Conservation (phyloP, 2,329 filamentous ascomycete genomes). For the Didymella keratinophila region DNA sequence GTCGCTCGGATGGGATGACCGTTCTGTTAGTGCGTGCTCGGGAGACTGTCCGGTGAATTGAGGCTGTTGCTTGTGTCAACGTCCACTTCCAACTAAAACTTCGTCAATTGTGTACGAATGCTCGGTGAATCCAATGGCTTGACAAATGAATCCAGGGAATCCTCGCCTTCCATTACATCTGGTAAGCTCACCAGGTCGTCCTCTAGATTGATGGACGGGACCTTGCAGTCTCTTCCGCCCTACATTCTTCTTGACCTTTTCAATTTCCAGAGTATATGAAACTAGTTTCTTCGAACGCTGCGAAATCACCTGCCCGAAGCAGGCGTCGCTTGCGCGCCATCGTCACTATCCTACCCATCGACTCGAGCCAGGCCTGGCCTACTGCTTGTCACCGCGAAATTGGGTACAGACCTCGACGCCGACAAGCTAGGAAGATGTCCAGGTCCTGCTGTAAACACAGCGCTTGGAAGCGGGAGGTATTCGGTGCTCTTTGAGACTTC, state of each 20-base stretch:
- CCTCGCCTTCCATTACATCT: too few species aligned
- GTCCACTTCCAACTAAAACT: not conserved
- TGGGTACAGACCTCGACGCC: too few species aligned
- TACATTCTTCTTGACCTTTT: not conserved
- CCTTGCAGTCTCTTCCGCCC: not conserved
- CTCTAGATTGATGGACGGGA: not conserved
- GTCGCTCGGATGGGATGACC: conserved; percentile 1
- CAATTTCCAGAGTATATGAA: not conserved
- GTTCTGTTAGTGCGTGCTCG: not conserved
- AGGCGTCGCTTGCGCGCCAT: too few species aligned
- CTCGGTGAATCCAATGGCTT: not conserved
- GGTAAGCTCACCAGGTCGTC: not conserved
- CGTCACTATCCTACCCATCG: too few species aligned
- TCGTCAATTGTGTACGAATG: not conserved
- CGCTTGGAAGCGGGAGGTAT: too few species aligned
- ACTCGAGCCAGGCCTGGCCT: too few species aligned
- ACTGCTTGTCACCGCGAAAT: too few species aligned
- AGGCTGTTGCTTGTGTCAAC: not conserved
- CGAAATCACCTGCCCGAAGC: too few species aligned
- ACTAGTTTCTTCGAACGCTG: too few species aligned
- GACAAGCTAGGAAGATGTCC: too few species aligned
- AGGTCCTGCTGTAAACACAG: too few species aligned
- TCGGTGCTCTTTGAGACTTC: too few species aligned
- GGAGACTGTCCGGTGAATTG: not conserved
- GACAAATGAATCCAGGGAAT: not conserved